Conservation (phyloP, 768 basidiomycete species). For the Suillus alpinus region DNA sequence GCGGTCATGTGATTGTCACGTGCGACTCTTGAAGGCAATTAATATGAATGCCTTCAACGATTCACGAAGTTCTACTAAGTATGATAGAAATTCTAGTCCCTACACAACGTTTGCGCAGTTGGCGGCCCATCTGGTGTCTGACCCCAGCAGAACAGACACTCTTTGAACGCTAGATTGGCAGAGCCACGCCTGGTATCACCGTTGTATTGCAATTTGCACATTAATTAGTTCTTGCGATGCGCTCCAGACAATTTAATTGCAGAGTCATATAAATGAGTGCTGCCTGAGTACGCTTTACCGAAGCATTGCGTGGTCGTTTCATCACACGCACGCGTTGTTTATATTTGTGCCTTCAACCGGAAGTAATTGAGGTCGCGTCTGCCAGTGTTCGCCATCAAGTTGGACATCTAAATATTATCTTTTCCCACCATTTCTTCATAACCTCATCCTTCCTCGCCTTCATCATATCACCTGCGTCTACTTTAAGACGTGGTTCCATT, state of each 20-base stretch:
- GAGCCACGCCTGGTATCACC: too few relatives aligned
- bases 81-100: too few relatives aligned
- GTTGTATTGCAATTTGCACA: too few relatives aligned
- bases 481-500: not conserved
- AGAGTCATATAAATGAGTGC: too few relatives aligned
- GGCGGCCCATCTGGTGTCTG: not conserved
- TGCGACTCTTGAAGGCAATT: not conserved
- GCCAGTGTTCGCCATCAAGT: not conserved
- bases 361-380: not conserved
- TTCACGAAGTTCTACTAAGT: too few relatives aligned
- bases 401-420: not conserved
- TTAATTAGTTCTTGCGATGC: too few relatives aligned
- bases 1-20: conserved; percentile 5
- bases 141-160: too few relatives aligned
- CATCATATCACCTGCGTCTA: not conserved
- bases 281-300: too few relatives aligned
- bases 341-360: not conserved
- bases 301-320: too few relatives aligned
- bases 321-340: not conserved
- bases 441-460: not conserved
- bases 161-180: too few relatives aligned
- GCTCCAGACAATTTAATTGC: too few relatives aligned
- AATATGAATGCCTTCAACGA: not conserved
- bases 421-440: not conserved
- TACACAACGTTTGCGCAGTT: not conserved